Base-by-base conservation (phyloP, 805 yeast genomes). In the Isabelozyma pseudorhagii region DNA sequence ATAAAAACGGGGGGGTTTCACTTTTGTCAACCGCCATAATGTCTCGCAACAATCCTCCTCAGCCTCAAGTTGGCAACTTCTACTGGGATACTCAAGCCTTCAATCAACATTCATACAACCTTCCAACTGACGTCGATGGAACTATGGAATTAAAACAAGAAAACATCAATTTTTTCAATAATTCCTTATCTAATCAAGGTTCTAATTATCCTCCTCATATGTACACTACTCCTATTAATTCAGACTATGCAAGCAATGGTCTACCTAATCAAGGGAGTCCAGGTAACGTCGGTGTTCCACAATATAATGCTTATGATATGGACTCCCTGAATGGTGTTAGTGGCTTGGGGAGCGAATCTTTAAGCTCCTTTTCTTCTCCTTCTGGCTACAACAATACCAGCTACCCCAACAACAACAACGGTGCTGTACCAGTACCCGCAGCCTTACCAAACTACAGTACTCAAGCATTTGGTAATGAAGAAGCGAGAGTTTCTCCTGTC, bases 81-180 rank as follows among this genome's bases (percentile, higher is more conserved):
- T 43, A 14, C 50, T 13, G 34, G 50, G 15, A 17, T n/a, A 11
- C n/a, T 13, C 18, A 13, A 14, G 7, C 14, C 7, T 15, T 42
- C 34, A 7, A 46, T 38, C 36, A 31, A 31, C 36, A 9, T 31
- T 13, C 36, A 10, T 31, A 10, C 36, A 10, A 14, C 15, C 17
- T 7, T 13, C 7, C 39, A 13, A 9, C 15, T 47, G 44, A 39
- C 1, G 18, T 17, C 14, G 38, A 25, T 28, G 11, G 39, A n/a
- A 47, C 43, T 3, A 17, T 44, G 18, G 50, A 44, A 11, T 38
- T 44, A 28, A 47, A 47, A 10, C 44, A 38, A 39, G 50, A 47
- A 29, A 39, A 47, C 47, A 44, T 47, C 15, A 13, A 43, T 15
- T 27, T 39, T n/a, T 44, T 44, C 44, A 44, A 47, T 27, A 47